These are phyloP conservation scores for Tetraselmis striata DNA, from an alignment of 139 green algal genomes.

Conservation along the genomic window DNA sequence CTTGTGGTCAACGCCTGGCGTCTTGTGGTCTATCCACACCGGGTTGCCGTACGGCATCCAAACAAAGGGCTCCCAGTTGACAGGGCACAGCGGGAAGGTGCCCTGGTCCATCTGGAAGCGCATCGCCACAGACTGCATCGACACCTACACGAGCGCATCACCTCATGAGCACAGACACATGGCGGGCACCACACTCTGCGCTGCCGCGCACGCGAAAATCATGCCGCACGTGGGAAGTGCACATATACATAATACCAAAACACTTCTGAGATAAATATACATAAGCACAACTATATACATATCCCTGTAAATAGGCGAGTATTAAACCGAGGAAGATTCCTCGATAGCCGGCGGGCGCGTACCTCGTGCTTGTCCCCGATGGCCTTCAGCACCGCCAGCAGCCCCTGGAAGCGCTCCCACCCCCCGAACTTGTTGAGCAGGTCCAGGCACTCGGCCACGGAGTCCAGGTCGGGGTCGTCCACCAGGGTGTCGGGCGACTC, in stretches of 20 bases:
- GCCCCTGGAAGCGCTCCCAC: constrained; percentile 18
- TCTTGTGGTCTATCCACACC: not conserved
- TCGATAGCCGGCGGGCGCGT: too few species aligned
- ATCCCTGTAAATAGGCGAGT: too few species aligned
- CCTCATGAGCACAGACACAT: too few species aligned
- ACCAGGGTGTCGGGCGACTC: constrained; percentile 16
- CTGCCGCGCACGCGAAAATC: too few species aligned
- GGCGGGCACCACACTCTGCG: too few species aligned
- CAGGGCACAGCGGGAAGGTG: constrained; percentile 39
- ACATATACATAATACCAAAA: too few species aligned
- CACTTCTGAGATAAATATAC: too few species aligned
- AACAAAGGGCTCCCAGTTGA: constrained; percentile 14
- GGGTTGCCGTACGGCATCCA: constrained; percentile 35
- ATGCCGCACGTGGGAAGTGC: too few species aligned
- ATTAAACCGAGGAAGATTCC: too few species aligned
- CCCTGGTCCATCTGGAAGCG: constrained; percentile 47
- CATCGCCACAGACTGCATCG: constrained; percentile 37
- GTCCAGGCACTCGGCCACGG: constrained; percentile 1
- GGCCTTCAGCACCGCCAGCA: constrained; percentile 16
- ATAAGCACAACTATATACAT: too few species aligned
- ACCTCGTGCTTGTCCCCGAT: constrained; percentile 42
- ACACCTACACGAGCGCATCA: not conserved
- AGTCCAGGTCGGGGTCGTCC: constrained; percentile 28
- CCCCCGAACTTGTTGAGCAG: constrained; percentile 12
- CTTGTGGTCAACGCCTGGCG: constrained; percentile 29